Evolutionary conservation across 257 asterid species (phyloP), one percentile per base, ranked within the genome.

Genomic region (Solanum ahanhuiri): DNA sequence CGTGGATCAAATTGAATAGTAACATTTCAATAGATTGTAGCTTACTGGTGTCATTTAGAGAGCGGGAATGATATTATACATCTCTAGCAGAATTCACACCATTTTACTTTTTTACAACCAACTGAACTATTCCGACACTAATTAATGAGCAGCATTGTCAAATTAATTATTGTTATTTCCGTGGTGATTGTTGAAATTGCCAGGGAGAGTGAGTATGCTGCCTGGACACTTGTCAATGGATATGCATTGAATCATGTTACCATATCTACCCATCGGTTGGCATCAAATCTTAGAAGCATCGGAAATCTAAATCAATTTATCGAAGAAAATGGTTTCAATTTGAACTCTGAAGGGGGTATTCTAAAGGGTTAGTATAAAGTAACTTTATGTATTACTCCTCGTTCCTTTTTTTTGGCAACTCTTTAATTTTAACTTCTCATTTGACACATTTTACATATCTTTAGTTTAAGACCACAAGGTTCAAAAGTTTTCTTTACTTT

Each of bases 181-280:
- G 22, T 82, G 86, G 33, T 69, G 85, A 85, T 84, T 51, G 72
- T 70, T 87, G 86, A 57, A 86, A 69, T 88, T 81, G 88, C 51
- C 90, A 96, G 99, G 94, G 99, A 96, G 90, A 96, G 98, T 87
- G 98, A 96, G 87, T 95, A 95, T 91, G 99, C 98, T 33, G 98
- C 98, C 60, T 96, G 99, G 99, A 93, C 98, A 79, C 95, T 96
- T 79, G 98, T 96, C 33, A 95, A 96, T 85, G 99, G 99, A 63
- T 96, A 95, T 83, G 88, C 98, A 2, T 39, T 94, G 83, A 97
- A 97, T 88, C 98, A 97, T 81, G 96, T 93, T 64, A 94, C 98
- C 9, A 93, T 97, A 89, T 93, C 99, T 84, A 89, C 93, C 75
- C 99, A 97, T 87, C 94, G 90, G 71, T 95, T 97, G 88, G 92